Percentiles rank a stretch among this genome's conserved stretches.
These are phyloP conservation scores for Scutellaria barbata DNA, from an alignment of 257 asterid species.

Conservation along the genomic window DNA sequence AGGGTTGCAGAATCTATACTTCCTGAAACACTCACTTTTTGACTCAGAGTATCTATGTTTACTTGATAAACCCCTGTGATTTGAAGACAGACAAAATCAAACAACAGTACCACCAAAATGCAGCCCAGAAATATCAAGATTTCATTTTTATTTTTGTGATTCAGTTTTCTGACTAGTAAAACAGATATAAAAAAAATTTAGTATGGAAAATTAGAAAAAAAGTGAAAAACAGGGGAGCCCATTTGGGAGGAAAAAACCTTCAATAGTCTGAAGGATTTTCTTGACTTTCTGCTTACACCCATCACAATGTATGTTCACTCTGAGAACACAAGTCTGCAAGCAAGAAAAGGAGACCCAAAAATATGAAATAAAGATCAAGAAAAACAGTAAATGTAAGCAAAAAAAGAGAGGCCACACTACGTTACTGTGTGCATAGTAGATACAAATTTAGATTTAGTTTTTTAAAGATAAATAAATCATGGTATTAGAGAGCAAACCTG, in stretches of 20 bases:
- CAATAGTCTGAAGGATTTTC: conserved; percentile 79
- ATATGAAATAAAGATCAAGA: not conserved
- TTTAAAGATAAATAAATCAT: not conserved
- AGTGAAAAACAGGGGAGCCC: not conserved
- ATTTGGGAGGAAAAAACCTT: conserved; percentile 49
- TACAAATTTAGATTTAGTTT: no score
- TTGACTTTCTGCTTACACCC: conserved; percentile 93
- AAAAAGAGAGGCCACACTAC: not conserved
- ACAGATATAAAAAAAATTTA: no score
- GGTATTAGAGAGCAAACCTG: conserved; percentile 51
- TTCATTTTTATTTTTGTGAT: not conserved
- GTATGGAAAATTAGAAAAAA: not conserved
- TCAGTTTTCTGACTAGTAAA: no score
- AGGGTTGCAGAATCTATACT: conserved; percentile 53
- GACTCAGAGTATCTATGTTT: conserved; percentile 61
- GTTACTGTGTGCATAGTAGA: not conserved
- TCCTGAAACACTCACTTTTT: conserved; percentile 70
- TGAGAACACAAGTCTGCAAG: conserved; percentile 71
- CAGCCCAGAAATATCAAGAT: no score
- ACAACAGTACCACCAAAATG: no score
- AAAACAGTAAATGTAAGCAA: not conserved
- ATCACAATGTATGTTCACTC: conserved; percentile 91
- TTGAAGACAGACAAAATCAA: not conserved
- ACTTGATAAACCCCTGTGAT: conserved; percentile 77
- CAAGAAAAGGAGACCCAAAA: not conserved